A percentile compares a stretch with the other conserved stretches of the same genome.
Conservation (phyloP, 352 stramenopile species). For the Pythium biforme region DNA sequence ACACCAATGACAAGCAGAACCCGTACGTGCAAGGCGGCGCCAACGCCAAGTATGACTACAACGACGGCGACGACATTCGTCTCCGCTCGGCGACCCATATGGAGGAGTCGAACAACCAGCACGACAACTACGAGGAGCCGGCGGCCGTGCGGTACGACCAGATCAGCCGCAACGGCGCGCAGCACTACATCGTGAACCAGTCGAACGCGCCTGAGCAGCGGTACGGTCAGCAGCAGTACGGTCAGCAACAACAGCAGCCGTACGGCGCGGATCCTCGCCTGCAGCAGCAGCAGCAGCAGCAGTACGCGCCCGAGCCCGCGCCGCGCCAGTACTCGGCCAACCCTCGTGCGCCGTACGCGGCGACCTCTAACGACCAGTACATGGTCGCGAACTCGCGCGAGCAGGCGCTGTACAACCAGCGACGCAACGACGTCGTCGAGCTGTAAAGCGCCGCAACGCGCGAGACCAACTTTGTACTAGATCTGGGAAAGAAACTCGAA, state of each 20-base stretch:
- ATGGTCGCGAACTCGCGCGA: constrained; percentile 22
- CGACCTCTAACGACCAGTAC: constrained; percentile 18
- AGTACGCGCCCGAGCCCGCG: constrained; percentile 6
- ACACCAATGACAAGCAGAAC: constrained; percentile 25
- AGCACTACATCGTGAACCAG: constrained; percentile 32
- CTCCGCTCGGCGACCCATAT: constrained; percentile 30
- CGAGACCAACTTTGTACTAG: constrained; percentile 2
- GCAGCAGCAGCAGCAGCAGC: constrained; percentile 12
- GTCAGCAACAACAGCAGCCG: constrained; percentile 5
- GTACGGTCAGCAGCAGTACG: constrained; percentile 13
- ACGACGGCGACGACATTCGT: constrained; percentile 32
- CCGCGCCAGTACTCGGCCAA: constrained; percentile 16
- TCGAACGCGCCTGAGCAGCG: constrained; percentile 12
- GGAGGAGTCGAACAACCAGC: constrained; percentile 10
- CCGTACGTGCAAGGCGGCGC: constrained; percentile 20
- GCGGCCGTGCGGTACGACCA: constrained; percentile 21
- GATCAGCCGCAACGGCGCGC: constrained; percentile 24
- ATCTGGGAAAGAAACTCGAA: constrained; percentile 2
- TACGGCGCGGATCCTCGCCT: neutral
- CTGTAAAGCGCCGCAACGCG: constrained; percentile 12
- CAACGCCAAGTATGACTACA: constrained; percentile 29
- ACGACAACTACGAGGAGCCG: constrained; percentile 10
- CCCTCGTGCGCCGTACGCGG: constrained; percentile 14
- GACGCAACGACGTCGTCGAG: constrained; percentile 32
- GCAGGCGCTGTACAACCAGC: constrained; percentile 29